These are phyloP conservation scores for Podila clonocystis DNA, from an alignment of 192 early-diverging fungal species.

Conservation along the genomic window DNA sequence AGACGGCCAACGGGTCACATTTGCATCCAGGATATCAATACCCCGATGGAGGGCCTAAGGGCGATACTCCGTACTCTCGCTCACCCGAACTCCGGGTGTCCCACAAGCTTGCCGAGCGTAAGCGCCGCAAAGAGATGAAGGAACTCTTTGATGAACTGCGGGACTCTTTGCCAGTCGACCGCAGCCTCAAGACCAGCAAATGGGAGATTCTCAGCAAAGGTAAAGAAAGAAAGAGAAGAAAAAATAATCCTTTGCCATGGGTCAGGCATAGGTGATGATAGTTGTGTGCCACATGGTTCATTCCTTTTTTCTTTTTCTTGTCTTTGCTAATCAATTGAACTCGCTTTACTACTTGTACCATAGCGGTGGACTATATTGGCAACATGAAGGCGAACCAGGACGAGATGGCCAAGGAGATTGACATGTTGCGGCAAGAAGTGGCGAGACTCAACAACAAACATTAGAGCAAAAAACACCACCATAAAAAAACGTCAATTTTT, in stretches of 20 bases:
- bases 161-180: constrained; percentile 82
- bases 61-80: constrained; percentile 72
- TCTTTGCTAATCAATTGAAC: neutral
- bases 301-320: neutral
- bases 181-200: constrained; percentile 85
- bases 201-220: constrained; percentile 94
- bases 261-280: neutral
- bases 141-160: constrained; percentile 89
- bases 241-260: constrained; percentile 11
- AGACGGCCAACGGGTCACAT: neutral
- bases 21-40: constrained; percentile 45
- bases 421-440: constrained; percentile 59
- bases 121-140: constrained; percentile 92
- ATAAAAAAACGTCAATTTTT: too few relatives aligned
- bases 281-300: neutral
- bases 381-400: constrained; percentile 61
- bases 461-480: too few relatives aligned
- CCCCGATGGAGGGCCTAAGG: constrained; percentile 19
- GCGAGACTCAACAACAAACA: constrained; percentile 38
- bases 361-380: constrained; percentile 67
- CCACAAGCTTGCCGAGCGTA: constrained; percentile 90
- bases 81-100: constrained; percentile 83
- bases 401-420: constrained; percentile 61
- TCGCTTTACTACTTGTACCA: neutral
- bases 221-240: constrained; percentile 28